phyloP scores from a whole-genome alignment of 1,139 yeast species.

The Suhomyces ambrosiae region DNA sequence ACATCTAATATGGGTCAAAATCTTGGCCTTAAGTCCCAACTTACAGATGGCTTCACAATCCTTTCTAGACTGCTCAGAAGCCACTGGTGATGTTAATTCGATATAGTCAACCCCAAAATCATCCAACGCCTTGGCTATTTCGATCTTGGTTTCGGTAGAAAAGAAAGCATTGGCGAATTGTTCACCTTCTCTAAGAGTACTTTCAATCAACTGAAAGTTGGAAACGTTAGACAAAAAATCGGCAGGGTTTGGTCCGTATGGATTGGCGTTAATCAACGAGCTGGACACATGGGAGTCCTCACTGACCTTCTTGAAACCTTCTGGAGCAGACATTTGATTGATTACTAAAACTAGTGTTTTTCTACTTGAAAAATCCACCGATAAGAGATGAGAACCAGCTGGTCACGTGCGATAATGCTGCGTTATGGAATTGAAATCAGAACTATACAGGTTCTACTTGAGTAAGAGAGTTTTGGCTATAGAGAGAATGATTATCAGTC shows the following conservation, averaged over 20 bases:
- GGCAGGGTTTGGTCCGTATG: slow-evolving; percentile 94
- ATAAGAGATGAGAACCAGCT: slow-evolving; percentile 4
- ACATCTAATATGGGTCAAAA: slow-evolving; percentile 89
- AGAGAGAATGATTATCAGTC: slow-evolving; percentile 7
- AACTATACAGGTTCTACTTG: slow-evolving; percentile 11
- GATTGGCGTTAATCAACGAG: slow-evolving; percentile 47
- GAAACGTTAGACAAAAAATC: slow-evolving; percentile 89
- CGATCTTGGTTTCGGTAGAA: slow-evolving; percentile 92
- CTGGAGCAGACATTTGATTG: slow-evolving; percentile 27
- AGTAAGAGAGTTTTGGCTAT: slow-evolving; percentile 9
- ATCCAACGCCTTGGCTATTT: slow-evolving; percentile 95
- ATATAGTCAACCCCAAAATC: slow-evolving; percentile 98
- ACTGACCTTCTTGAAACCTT: slow-evolving; percentile 49
- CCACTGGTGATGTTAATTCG: slow-evolving; percentile 96
- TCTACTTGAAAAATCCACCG: slow-evolving; percentile 3
- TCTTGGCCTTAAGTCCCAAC: slow-evolving; percentile 93
- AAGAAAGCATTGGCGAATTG: slow-evolving; percentile 98
- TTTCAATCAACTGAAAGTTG: slow-evolving; percentile 89
- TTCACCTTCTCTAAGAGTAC: slow-evolving; percentile 97
- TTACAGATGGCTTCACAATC: slow-evolving; percentile 99
- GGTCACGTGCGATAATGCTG: slow-evolving; percentile 1
- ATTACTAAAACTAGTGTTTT: neutral
- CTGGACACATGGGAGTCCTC: slow-evolving; percentile 40
- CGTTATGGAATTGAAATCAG: neutral
- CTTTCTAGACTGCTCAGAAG: slow-evolving; percentile 86